Evolutionary conservation across 805 yeast genomes (phyloP), one percentile per base, ranked within the genome.

Genomic region (Hanseniaspora opuntiae): DNA sequence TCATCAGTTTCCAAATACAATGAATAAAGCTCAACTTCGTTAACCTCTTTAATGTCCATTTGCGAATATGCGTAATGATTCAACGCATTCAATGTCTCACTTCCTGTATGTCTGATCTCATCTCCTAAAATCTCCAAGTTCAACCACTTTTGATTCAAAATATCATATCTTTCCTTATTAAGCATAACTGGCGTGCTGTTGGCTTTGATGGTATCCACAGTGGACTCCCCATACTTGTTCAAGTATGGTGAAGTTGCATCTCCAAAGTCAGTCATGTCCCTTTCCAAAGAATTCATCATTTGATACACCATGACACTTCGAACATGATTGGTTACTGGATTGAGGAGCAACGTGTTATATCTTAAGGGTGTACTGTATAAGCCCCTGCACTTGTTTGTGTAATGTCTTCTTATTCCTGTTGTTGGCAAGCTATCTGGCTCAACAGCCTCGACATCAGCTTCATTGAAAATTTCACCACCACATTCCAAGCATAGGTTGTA

Each of bases 241-340:
- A 85, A 67, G 61, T 83, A 85, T 14, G 90, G 54, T 16, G 45
- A 47, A 11, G 98, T 72, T 97, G 97, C 32, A 90, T 97, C 33
- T 93, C 97, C 1, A 82, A 86, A 61, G 83, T 84, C 55, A 97
- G 93, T 71, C 90, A 90, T 74, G 78, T 97, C 64, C 81, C 87
- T 63, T 79, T 82, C 65, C 81, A 90, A 56, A 4, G 45, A 20
- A 5, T 25, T 20, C 20, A 42, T 12, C 16, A 33, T 25, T 14
- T n/a, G 32, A 42, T 42, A 28, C 20, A 19, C 45, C 14, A 42
- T 42, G 22, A 42, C 32, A 16, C 22, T 25, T 37, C 28, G 30
- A 16, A 35, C n/a, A 40, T 47, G 20, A 30, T 41, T 37, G 39
- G 46, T 19, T 59, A 51, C 41, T 55, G 58, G 38, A 51, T 56